Evolutionary conservation across 1,284 basidiomycete species (phyloP), one percentile per base, ranked within the genome.

Genomic region (Phellopilus nigrolimitatus): DNA sequence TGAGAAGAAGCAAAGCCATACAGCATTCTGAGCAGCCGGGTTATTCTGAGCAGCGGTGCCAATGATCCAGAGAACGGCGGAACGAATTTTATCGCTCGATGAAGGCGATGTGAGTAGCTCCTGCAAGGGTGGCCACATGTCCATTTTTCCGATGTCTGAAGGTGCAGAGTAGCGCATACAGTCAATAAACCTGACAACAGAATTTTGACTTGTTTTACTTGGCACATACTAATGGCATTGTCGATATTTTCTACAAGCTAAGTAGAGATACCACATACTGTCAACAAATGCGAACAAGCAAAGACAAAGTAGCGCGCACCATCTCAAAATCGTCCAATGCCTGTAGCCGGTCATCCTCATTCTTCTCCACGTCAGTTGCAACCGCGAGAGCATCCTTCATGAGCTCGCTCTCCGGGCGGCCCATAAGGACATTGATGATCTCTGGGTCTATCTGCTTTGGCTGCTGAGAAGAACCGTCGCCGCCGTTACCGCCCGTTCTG

Each of bases 31-130:
- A 0, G 93, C 93, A 48, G 87, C 79, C 3, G 91, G 88, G 61
- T 98, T 99, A 66, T 99, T 98, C 66, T 98, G 95, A 1, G 95
- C 70, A 0, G 95, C 94, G 0, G 95, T 98, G 3, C 95, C 95
- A 15, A 91, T 76, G 6, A 97, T 86, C 95, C 95, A 98, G 9
- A 94, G 73, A 0, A 85, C 82, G 52, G 91, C 84, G 44, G 78
- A 72, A 58, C 83, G 84, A 28, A 97, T 79, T 8, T 73, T 72
- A 22, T 80, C 75, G 4, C 84, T 72, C 1, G 81, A 75, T 0
- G 69, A 63, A 4, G 78, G 64, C 3, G 79, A 74, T 1, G 72
- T 72, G 28, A 95, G 66, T 7, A 97, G 72, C 3, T 66, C 63
- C 36, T 95, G 79, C 2, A 99, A 65, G 0, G 89, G 84, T 47